Conservation (phyloP, 1,284 basidiomycete species). For the Moniliella sp. region DNA sequence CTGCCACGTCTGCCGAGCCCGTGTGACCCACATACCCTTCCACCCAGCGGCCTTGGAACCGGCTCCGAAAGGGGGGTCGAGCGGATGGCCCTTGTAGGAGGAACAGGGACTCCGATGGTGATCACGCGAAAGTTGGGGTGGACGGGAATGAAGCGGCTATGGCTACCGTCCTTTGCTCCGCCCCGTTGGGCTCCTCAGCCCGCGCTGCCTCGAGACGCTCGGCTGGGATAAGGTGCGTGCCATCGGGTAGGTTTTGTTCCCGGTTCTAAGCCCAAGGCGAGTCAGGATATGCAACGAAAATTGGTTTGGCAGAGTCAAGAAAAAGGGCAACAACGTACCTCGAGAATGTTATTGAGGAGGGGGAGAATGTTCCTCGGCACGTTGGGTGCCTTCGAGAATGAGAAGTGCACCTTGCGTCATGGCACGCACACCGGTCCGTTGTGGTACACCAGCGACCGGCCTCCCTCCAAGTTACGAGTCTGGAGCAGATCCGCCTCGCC, state of each 20-base stretch:
- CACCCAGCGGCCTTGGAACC: slow-evolving; percentile 34
- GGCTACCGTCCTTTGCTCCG: too few species aligned
- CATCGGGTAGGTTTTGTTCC: slow-evolving; percentile 34
- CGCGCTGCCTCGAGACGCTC: slow-evolving; percentile 16
- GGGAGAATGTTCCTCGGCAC: slow-evolving; percentile 31
- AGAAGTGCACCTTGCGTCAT: slow-evolving; percentile 34
- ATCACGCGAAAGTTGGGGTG: slow-evolving; percentile 35
- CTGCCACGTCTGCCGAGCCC: not conserved
- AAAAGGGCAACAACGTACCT: slow-evolving; percentile 13
- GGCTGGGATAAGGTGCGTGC: slow-evolving; percentile 34
- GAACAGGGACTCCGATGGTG: slow-evolving; percentile 28
- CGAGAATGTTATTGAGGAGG: slow-evolving; percentile 35
- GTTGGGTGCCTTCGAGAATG: slow-evolving; percentile 34
- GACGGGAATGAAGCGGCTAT: slow-evolving; percentile 25
- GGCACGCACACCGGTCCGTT: slow-evolving; percentile 34
- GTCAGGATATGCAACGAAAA: too few species aligned
- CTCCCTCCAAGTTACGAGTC: slow-evolving; percentile 20
- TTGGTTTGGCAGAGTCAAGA: too few species aligned
- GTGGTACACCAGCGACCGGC: slow-evolving; percentile 27
- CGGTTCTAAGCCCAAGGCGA: slow-evolving; percentile 9
- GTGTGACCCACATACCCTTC: slow-evolving; percentile 14
- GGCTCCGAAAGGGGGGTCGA: slow-evolving; percentile 36
- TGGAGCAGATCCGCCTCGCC: slow-evolving; percentile 35
- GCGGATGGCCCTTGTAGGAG: slow-evolving; percentile 33
- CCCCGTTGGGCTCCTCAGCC: slow-evolving; percentile 7